A percentile compares a stretch with the other conserved stretches of the same genome.
Evolutionary conservation across 2,329 filamentous ascomycete species (phyloP).

Genomic region (Chalaropsis ovoidea): DNA sequence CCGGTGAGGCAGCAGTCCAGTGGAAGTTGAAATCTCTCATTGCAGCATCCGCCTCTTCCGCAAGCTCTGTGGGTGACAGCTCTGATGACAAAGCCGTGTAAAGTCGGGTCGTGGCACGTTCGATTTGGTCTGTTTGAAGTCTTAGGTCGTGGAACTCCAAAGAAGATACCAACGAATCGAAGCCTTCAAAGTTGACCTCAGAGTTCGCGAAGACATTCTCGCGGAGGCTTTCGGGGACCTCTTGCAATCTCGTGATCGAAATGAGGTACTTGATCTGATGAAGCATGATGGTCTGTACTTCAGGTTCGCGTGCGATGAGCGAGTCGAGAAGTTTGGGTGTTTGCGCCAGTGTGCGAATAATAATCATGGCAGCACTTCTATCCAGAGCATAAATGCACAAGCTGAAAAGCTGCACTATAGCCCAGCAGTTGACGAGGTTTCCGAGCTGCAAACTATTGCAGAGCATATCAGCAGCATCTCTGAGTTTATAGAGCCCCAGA

Average conservation of each 20-base stretch:
- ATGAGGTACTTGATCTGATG: slow-evolving; percentile 26
- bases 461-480: slow-evolving; percentile 38
- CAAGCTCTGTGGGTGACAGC: neutral
- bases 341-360: slow-evolving; percentile 22
- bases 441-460: slow-evolving; percentile 34
- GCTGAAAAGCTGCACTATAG: slow-evolving; percentile 36
- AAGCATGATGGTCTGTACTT: slow-evolving; percentile 22
- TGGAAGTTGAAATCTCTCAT: slow-evolving; percentile 24
- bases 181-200: slow-evolving; percentile 16
- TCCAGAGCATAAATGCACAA: slow-evolving; percentile 37
- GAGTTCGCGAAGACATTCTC: slow-evolving; percentile 7
- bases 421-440: slow-evolving; percentile 31
- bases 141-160: slow-evolving; percentile 15
- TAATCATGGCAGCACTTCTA: slow-evolving; percentile 20
- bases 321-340: slow-evolving; percentile 16
- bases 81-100: slow-evolving; percentile 6
- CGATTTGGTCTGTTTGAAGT: slow-evolving; percentile 21
- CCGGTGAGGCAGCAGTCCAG: slow-evolving; percentile 25
- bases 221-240: slow-evolving; percentile 6
- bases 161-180: slow-evolving; percentile 12
- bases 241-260: slow-evolving; percentile 19
- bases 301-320: slow-evolving; percentile 18
- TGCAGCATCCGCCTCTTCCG: slow-evolving; percentile 16
- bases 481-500: slow-evolving; percentile 39
- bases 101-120: slow-evolving; percentile 3